Percentiles rank a stretch among this genome's conserved stretches.
Conservation (phyloP, 352 stramenopile genomes). For the Phytopythium chamaehyphon region DNA sequence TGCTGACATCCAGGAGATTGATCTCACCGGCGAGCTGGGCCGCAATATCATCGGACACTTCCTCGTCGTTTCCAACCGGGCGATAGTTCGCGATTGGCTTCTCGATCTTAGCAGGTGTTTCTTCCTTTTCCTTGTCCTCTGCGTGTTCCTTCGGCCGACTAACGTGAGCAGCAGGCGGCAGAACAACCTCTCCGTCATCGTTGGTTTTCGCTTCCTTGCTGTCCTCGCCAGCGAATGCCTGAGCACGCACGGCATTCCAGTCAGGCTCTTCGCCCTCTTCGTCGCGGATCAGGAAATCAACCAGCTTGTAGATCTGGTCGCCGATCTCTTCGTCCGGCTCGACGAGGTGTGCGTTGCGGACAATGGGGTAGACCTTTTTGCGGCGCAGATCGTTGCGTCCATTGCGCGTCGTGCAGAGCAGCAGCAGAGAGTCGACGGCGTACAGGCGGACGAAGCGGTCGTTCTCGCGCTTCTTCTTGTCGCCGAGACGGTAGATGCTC, state of each 20-base stretch:
- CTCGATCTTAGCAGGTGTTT: constrained; percentile 7
- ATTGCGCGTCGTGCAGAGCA: constrained; percentile 77
- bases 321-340: constrained; percentile 79
- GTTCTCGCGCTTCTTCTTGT: constrained; percentile 83
- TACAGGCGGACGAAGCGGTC: constrained; percentile 67
- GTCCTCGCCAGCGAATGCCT: constrained; percentile 54
- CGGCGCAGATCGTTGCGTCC: constrained; percentile 73
- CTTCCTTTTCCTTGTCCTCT: constrained; percentile 10
- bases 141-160: background rate
- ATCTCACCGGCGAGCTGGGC: constrained; percentile 65
- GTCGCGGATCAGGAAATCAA: constrained; percentile 85
- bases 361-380: constrained; percentile 86
- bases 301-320: constrained; percentile 88
- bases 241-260: constrained; percentile 68
- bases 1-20: constrained; percentile 75
- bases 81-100: constrained; percentile 6
- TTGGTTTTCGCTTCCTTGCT: constrained; percentile 27
- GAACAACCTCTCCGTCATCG: constrained; percentile 18
- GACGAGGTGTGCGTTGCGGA: constrained; percentile 78
- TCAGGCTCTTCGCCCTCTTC: constrained; percentile 84
- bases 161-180: constrained; percentile 10
- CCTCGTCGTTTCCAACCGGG: constrained; percentile 43
- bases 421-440: constrained; percentile 65
- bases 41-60: constrained; percentile 66
- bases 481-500: constrained; percentile 62